phyloP scores from a whole-genome alignment of 352 stramenopile genomes.

The Achlya hypogyna region DNA sequence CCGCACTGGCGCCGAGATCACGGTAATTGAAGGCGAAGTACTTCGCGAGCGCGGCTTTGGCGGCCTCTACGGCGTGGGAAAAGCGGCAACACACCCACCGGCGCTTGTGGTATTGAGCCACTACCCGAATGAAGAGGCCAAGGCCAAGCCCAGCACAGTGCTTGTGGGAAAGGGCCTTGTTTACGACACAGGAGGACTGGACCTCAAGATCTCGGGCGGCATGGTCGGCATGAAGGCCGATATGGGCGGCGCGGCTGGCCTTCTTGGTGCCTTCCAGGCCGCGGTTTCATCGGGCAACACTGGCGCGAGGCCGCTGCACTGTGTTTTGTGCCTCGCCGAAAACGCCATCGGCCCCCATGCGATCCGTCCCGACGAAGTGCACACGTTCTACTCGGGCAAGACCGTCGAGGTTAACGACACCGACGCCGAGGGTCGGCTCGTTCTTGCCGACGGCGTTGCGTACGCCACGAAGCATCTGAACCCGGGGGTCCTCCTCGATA shows the following conservation, averaged over 20 bases:
- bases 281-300: slow-evolving; percentile 49
- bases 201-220: slow-evolving; percentile 49
- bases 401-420: slow-evolving; percentile 89
- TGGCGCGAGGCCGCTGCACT: slow-evolving; percentile 34
- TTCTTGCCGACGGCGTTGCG: slow-evolving; percentile 73
- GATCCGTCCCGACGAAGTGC: slow-evolving; percentile 77
- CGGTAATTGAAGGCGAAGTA: slow-evolving; percentile 87
- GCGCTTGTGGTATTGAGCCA: slow-evolving; percentile 88
- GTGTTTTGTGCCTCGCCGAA: slow-evolving; percentile 75
- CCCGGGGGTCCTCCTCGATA: slow-evolving; percentile 64
- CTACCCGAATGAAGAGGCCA: slow-evolving; percentile 32
- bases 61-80: slow-evolving; percentile 88
- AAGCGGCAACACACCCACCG: slow-evolving; percentile 82
- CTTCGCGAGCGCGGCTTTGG: slow-evolving; percentile 85
- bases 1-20: slow-evolving; percentile 44
- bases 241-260: slow-evolving; percentile 49
- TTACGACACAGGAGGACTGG: slow-evolving; percentile 85
- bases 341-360: slow-evolving; percentile 67
- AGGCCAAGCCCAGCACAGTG: slow-evolving; percentile 4
- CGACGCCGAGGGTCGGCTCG: slow-evolving; percentile 80
- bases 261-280: slow-evolving; percentile 25
- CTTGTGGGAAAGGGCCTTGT: slow-evolving; percentile 86
- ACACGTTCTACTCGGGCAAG: slow-evolving; percentile 71
- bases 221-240: slow-evolving; percentile 78
- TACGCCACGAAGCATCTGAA: slow-evolving; percentile 67